Evolutionary conservation across 805 yeast genomes (phyloP), one percentile per base, ranked within the genome.

Genomic region (Blastobotrys americana): DNA sequence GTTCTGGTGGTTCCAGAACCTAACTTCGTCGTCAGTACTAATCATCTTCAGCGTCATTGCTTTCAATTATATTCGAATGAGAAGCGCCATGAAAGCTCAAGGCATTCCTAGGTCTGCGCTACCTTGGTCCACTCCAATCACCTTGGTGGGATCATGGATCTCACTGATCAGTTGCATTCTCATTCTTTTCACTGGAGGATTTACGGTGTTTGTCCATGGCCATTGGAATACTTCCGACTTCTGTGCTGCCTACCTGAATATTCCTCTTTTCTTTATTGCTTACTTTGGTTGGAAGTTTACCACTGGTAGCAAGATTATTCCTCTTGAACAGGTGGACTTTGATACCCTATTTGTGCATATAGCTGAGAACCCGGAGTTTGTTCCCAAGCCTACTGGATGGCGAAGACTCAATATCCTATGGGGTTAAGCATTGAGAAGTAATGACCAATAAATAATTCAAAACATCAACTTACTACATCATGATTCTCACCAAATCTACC

Each of bases 201-300:
- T 82, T 62, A 64, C 72, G 2, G 82, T 78, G 1, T 83, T 84
- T 61, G 58, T 78, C 38, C 79, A 78, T 8, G 83, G 81, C 8
- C 55, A 64, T 39, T 84, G 88, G 85, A 59, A 69, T 10, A 69
- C 70, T 17, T 69, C 76, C 48, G 64, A 67, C 15, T 84, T 84
- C 64, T 66, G 83, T 54, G 82, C 76, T 64, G 73, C 74, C 54
- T 84, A 84, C 57, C 65, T 84, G 47, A 78, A 80, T 78, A 69
- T 84, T 9, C 82, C 82, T 48, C 57, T 76, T 39, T 69, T 69
- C 44, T 53, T 74, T 25, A 70, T 54, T 0, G 56, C 74, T 17
- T 77, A 64, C 74, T 54, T 73, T 49, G 86, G 84, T 4, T 80
- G 77, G 69, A 82, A 82, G 65, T 15, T 79, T 35, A 28, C 27